Percentiles rank a stretch among this genome's conserved stretches.
phyloP scores from a whole-genome alignment of 23 red algal genomes.

The Gracilaria vermiculophylla region DNA sequence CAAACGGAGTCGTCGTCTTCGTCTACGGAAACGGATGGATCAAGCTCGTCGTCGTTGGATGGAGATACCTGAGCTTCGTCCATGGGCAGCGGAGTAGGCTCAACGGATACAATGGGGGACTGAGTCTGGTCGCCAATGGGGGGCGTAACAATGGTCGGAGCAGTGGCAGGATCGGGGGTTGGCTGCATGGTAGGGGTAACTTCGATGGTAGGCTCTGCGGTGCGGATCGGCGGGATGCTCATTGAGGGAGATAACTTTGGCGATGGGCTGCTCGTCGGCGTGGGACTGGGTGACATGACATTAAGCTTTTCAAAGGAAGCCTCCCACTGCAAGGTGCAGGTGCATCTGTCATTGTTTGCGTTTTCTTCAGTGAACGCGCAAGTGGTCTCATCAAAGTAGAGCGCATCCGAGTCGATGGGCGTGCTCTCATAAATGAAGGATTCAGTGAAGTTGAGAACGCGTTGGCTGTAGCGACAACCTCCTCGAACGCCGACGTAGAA shows the following conservation, averaged over 20 bases:
- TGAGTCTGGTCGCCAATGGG: neutral
- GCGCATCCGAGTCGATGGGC: neutral
- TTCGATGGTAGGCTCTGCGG: neutral
- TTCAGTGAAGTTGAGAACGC: neutral
- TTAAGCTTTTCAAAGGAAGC: neutral
- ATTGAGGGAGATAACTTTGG: neutral
- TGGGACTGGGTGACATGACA: neutral
- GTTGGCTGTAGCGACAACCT: constrained; percentile 25
- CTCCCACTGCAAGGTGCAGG: constrained; percentile 3
- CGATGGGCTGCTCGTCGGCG: neutral
- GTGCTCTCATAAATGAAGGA: constrained; percentile 1
- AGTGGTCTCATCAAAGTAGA: neutral
- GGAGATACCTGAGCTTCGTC: neutral
- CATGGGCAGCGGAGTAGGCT: neutral
- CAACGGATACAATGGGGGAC: neutral
- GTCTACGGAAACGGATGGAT: neutral
- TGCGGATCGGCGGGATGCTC: neutral
- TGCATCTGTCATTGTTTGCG: neutral
- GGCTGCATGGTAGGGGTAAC: neutral
- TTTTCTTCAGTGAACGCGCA: constrained; percentile 3
- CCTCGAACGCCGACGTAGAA: constrained; percentile 8
- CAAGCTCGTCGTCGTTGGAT: neutral
- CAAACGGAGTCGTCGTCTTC: constrained; percentile 15
- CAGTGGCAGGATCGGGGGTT: neutral
- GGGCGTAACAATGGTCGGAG: neutral